phyloP scores from a whole-genome alignment of 2,329 filamentous ascomycete species.

The Uncinocarpus reesii region DNA sequence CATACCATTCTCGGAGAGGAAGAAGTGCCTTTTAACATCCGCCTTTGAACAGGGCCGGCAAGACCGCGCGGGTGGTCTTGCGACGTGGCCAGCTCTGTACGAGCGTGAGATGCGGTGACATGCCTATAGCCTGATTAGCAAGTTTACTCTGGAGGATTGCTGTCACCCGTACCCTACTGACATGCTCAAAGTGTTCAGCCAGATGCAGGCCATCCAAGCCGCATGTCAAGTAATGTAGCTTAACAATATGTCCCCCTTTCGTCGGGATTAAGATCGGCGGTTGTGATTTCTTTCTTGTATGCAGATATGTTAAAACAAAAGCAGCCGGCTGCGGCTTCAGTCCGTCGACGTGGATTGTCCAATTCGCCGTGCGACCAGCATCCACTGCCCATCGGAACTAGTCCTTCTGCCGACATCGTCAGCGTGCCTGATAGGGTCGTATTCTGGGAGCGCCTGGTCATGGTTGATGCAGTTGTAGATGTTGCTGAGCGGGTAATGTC shows the following conservation, averaged over 20 bases:
- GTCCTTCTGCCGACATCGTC: constrained; percentile 14
- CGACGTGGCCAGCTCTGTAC: no score
- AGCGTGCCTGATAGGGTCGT: constrained; percentile 7
- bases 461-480: constrained; percentile 13
- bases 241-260: no score
- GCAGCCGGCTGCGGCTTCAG: background rate
- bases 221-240: background rate
- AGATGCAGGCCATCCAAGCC: background rate
- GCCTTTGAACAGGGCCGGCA: no score
- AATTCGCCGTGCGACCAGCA: constrained; percentile 11
- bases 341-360: constrained; percentile 2
- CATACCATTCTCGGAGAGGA: no score
- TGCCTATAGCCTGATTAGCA: no score
- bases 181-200: no score
- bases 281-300: background rate
- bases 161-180: no score
- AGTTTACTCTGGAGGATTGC: no score
- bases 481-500: constrained; percentile 14
- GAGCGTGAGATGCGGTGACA: no score
- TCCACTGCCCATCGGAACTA: constrained; percentile 15
- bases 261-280: background rate
- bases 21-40: no score
- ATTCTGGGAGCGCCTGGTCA: constrained; percentile 12
- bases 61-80: no score
- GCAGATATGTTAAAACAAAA: background rate